Evolutionary conservation across 108 stramenopile species (phyloP), one percentile per base, ranked within the genome.

Genomic region (Cyclostephanos tholiformis): DNA sequence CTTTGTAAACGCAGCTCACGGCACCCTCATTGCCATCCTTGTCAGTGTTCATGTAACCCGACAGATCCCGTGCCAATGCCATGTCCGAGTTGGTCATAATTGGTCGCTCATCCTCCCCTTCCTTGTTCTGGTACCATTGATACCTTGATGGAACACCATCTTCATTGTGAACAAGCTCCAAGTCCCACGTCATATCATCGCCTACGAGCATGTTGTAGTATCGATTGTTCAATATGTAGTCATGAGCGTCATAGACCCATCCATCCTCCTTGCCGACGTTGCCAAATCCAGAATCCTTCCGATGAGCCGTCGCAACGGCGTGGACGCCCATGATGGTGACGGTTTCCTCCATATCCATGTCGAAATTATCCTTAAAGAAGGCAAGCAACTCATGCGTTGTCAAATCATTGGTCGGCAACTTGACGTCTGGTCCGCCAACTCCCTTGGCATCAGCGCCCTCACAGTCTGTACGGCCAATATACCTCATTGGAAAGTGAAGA

Each of bases 241-340:
- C 25, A 2, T 60, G n/a, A 39, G 70, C 70, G 19, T 71, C 43
- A 20, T n/a, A 57, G 59, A 71, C 65, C 63, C 59, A 69, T 48
- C 67, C 65, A 44, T 69, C 58, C 19, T 81, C 80, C 75, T 72
- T 83, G 52, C 62, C 44, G 48, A 39, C 44, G 23, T 85, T 83
- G 8, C 74, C 61, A 63, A 83, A 86, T 39, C 88, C 88, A 65
- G 35, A 19, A 72, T 86, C 76, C 20, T 66, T 62, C 20, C 63
- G 55, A 65, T 67, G 77, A 60, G 76, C 80, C 29, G 50, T 50
- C 9, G 82, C 85, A 17, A 85, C 70, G 13, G 82, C 50, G 44
- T 88, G 88, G 0, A 86, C 88, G 44, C 88, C 88, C 85, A 86
- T 86, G 48, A 88, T 75, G n/a, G 82, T 82, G 12, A 82, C 80